Conservation (phyloP, 306 rosid genomes). For the Gillenia trifoliata region DNA sequence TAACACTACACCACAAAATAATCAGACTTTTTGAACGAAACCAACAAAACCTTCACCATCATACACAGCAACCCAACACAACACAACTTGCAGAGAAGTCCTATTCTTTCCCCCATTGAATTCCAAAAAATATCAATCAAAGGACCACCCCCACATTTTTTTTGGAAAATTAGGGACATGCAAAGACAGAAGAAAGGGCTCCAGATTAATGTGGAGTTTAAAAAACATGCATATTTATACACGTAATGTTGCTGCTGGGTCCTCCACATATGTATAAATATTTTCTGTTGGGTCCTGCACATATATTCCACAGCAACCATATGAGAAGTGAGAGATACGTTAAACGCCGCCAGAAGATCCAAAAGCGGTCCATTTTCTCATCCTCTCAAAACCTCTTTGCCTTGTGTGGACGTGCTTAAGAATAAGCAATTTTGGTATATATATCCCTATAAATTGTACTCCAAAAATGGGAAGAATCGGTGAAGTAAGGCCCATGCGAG, state of each 20-base stretch:
- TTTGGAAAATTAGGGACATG: not conserved
- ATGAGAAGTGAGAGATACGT: not conserved
- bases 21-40: not conserved
- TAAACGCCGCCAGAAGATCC: not conserved
- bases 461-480: not conserved
- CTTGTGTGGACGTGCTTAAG: not conserved
- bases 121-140: not conserved
- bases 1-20: not conserved
- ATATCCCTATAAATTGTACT: not conserved
- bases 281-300: not conserved
- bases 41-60: constrained; percentile 9
- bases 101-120: not conserved
- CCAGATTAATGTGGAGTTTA: not conserved
- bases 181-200: not conserved
- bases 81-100: not conserved
- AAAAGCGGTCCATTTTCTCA: not conserved
- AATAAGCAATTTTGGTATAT: not conserved
- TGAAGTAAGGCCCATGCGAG: not conserved
- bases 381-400: not conserved
- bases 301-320: not conserved
- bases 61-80: not conserved
- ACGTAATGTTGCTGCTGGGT: not conserved
- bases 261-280: not conserved
- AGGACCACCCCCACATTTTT: not conserved
- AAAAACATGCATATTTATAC: not conserved